These are phyloP conservation scores for Carallia brachiata DNA, from an alignment of 345 rosid species.

Conservation along the genomic window DNA sequence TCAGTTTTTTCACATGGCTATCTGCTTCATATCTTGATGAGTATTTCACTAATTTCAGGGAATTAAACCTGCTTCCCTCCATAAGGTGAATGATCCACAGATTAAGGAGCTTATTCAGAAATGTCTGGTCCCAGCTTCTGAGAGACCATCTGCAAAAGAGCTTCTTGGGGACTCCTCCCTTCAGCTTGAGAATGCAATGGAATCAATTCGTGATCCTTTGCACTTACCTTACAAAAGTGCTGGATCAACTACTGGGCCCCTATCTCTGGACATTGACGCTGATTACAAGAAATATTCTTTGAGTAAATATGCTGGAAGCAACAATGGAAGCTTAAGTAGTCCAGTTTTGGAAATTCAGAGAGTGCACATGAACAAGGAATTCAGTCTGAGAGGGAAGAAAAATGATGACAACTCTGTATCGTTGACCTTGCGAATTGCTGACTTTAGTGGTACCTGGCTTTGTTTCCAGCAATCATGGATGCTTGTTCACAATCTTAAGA, in stretches of 20 bases:
- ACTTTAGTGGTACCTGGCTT: conserved; percentile 41
- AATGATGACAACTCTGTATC: conserved; percentile 42
- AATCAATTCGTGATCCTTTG: conserved; percentile 64
- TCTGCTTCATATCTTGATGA: conserved; percentile 16
- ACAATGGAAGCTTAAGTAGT: conserved; percentile 29
- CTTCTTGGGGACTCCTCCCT: conserved; percentile 72
- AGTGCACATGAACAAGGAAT: conserved; percentile 47
- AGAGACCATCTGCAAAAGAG: conserved; percentile 72
- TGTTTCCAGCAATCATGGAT: background rate
- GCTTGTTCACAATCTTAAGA: background rate
- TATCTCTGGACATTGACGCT: conserved; percentile 59
- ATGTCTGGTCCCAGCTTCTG: conserved; percentile 73
- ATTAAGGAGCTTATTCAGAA: conserved; percentile 71
- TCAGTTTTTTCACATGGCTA: background rate
- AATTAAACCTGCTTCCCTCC: conserved; percentile 62
- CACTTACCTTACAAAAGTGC: conserved; percentile 8
- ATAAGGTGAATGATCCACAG: conserved; percentile 58
- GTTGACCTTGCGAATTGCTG: conserved; percentile 61
- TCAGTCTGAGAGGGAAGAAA: conserved; percentile 52
- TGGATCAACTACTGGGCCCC: conserved; percentile 44
- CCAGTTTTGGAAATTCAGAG: conserved; percentile 51
- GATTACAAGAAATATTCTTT: conserved; percentile 40
- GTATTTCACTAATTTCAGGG: conserved; percentile 36
- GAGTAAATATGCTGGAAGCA: conserved; percentile 42
- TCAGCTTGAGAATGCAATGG: conserved; percentile 29